phyloP scores from a whole-genome alignment of 1,284 basidiomycete species.

The Ceratobasidium sp. region DNA sequence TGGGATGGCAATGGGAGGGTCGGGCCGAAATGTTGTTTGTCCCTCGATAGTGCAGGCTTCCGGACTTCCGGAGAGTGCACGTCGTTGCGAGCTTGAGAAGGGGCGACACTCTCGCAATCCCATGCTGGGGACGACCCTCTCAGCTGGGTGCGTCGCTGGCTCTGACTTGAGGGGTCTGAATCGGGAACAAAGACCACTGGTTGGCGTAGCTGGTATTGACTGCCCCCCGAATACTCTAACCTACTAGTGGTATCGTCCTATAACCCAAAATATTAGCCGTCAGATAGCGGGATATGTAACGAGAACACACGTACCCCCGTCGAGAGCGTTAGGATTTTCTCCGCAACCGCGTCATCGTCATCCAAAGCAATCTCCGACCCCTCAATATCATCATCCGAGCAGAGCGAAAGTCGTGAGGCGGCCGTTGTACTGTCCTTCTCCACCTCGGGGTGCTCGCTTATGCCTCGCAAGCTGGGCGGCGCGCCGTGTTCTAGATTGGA shows the following conservation, averaged over 20 bases:
- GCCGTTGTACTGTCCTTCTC: no score
- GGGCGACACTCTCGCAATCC: constrained; percentile 31
- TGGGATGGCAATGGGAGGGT: constrained; percentile 21
- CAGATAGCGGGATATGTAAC: not conserved
- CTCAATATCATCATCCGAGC: not conserved
- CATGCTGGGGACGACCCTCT: constrained; percentile 32
- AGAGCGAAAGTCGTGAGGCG: not conserved
- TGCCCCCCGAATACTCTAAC: not conserved
- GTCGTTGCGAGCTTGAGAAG: not conserved
- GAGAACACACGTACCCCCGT: constrained; percentile 8
- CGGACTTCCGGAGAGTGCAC: constrained; percentile 15
- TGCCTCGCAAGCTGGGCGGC: no score
- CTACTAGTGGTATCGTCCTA: not conserved
- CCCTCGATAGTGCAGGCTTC: not conserved
- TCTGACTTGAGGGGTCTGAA: constrained; percentile 26
- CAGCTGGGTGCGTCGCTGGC: constrained; percentile 19
- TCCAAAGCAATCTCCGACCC: constrained; percentile 18
- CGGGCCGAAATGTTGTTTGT: constrained; percentile 30
- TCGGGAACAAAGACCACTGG: constrained; percentile 38
- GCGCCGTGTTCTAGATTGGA: not conserved
- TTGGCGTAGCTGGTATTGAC: not conserved
- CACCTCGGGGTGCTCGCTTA: no score
- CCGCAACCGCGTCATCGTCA: constrained; percentile 27
- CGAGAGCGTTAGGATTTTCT: constrained; percentile 14
- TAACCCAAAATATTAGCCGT: not conserved